Evolutionary conservation across 1,284 basidiomycete species (phyloP).

Genomic region (Tylopilus sp.): DNA sequence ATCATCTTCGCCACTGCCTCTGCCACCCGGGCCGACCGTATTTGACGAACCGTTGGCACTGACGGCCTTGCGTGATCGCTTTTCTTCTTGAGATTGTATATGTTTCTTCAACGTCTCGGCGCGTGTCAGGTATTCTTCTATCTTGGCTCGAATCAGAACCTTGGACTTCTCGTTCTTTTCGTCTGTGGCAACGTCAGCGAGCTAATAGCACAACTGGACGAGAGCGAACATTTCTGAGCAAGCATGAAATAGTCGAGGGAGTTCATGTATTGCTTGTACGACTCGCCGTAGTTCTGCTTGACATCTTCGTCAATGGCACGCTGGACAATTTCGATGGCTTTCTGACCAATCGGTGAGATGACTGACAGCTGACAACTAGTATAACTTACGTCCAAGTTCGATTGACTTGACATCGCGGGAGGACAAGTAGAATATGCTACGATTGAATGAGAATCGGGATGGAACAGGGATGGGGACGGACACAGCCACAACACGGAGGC

Average conservation of each 20-base stretch:
- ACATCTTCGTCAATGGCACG: conserved; percentile 96
- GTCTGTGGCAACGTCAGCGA: conserved; percentile 60
- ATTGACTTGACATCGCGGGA: conserved; percentile 38
- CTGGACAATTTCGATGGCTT: conserved; percentile 95
- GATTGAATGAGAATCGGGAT: neutral
- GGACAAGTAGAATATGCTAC: neutral
- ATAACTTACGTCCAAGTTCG: conserved; percentile 41
- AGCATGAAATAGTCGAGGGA: conserved; percentile 99
- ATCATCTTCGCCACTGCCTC: conserved; percentile 81
- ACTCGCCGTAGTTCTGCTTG: conserved; percentile 94
- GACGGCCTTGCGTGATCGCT: conserved; percentile 80
- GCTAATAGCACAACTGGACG: neutral
- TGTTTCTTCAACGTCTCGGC: conserved; percentile 95
- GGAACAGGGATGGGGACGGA: neutral
- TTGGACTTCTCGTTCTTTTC: conserved; percentile 98
- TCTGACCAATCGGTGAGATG: conserved; percentile 60
- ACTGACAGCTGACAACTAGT: neutral
- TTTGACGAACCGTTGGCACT: conserved; percentile 79
- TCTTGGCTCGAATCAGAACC: conserved; percentile 88
- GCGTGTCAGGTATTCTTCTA: conserved; percentile 92
- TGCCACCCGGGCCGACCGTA: conserved; percentile 71
- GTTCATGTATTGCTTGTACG: conserved; percentile 96
- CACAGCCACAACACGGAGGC: conserved; percentile 31
- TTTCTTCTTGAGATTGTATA: conserved; percentile 73
- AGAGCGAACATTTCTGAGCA: conserved; percentile 65